phyloP scores from a whole-genome alignment of 805 yeast genomes.

The Candida stauntonica region DNA sequence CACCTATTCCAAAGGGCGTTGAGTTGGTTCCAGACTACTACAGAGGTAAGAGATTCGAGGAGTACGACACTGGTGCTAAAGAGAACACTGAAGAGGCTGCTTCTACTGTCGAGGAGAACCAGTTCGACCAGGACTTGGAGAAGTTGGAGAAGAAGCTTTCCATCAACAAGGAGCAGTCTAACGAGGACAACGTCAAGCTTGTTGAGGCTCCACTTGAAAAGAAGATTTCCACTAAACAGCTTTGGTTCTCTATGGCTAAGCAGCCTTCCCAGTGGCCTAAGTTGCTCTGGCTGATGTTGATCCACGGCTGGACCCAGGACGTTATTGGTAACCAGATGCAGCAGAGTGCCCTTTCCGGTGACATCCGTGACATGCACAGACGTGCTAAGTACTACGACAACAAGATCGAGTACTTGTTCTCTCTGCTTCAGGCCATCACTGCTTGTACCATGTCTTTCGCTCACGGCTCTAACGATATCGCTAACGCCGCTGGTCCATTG shows the following conservation, averaged over 20 bases:
- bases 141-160: slow-evolving; percentile 18
- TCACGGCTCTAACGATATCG: slow-evolving; percentile 77
- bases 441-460: slow-evolving; percentile 81
- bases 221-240: slow-evolving; percentile 33
- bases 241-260: slow-evolving; percentile 36
- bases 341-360: slow-evolving; percentile 39
- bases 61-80: slow-evolving; percentile 7
- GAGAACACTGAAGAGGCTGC: slow-evolving; percentile 12
- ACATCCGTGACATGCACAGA: slow-evolving; percentile 46
- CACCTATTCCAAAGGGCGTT: slow-evolving; percentile 63
- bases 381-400: slow-evolving; percentile 64
- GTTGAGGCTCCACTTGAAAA: slow-evolving; percentile 22
- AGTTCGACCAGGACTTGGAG: slow-evolving; percentile 21
- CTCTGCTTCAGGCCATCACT: slow-evolving; percentile 65
- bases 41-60: slow-evolving; percentile 46
- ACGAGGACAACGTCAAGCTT: too few relatives aligned
- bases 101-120: slow-evolving; percentile 20
- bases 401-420: slow-evolving; percentile 63
- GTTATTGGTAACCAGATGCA: slow-evolving; percentile 47
- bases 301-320: slow-evolving; percentile 64
- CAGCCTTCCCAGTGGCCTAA: slow-evolving; percentile 53
- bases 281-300: slow-evolving; percentile 42
- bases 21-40: slow-evolving; percentile 59
- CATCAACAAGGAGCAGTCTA: too few relatives aligned
- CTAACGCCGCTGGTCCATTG: slow-evolving; percentile 75